Evolutionary conservation across 441 rosid species (phyloP).

Genomic region (Pelargonium cotyledonis): DNA sequence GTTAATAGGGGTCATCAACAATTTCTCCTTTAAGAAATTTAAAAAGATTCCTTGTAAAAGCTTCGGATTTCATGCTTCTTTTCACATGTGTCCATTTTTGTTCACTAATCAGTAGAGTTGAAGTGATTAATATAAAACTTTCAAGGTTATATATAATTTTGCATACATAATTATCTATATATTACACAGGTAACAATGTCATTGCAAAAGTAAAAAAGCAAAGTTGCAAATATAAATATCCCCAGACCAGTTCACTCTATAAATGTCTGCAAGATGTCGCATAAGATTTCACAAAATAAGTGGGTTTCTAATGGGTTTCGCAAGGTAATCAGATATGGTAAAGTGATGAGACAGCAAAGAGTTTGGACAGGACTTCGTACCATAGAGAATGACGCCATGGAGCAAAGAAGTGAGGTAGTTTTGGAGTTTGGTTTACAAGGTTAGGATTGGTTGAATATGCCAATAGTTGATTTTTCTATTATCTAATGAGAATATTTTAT

Average conservation of each 20-base stretch:
- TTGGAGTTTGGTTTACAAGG: slow-evolving; percentile 2
- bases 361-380: neutral
- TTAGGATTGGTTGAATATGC: neutral
- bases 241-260: neutral
- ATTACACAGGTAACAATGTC: no score
- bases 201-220: no score
- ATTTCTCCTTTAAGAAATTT: no score
- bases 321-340: neutral
- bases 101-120: no score
- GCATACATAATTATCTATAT: no score
- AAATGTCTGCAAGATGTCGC: neutral
- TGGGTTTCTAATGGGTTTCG: neutral
- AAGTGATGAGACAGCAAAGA: slow-evolving; percentile 1
- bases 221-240: no score
- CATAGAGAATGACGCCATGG: neutral
- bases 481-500: neutral
- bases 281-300: neutral
- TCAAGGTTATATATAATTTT: no score
- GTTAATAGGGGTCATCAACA: no score
- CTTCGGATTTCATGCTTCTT: no score
- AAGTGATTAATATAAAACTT: no score
- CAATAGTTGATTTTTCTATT: slow-evolving; percentile 2
- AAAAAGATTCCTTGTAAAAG: no score
- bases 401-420: neutral
- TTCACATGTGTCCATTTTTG: no score